Conservation (phyloP, 2,329 filamentous ascomycete genomes). For the Plectosphaerella sp. region DNA sequence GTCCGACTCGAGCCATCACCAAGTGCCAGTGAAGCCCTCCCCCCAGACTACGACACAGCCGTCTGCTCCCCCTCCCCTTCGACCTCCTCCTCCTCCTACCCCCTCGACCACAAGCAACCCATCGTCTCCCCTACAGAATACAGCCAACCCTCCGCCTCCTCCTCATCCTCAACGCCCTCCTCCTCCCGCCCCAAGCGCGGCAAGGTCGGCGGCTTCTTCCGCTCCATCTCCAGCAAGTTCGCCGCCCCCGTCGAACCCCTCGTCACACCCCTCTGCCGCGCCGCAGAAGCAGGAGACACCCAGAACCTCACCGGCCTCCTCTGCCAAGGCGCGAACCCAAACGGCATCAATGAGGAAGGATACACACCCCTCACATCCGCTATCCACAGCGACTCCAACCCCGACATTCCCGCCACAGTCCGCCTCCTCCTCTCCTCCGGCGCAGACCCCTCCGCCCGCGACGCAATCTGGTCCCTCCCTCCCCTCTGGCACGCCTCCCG, state of each 20-base stretch:
- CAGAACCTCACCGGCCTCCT: constrained; percentile 24
- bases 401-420: constrained; percentile 21
- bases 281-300: constrained; percentile 21
- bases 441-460: constrained; percentile 18
- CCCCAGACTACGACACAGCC: neutral
- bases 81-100: neutral
- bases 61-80: neutral
- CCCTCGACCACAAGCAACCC: neutral
- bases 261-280: constrained; percentile 28
- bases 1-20: neutral
- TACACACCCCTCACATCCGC: constrained; percentile 25
- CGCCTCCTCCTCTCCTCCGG: constrained; percentile 25
- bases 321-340: constrained; percentile 24
- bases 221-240: neutral
- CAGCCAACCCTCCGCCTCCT: neutral
- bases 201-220: neutral
- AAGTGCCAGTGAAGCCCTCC: neutral
- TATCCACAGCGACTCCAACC: constrained; percentile 9
- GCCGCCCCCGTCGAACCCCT: constrained; percentile 18
- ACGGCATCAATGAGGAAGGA: constrained; percentile 26
- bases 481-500: constrained; percentile 27
- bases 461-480: constrained; percentile 14
- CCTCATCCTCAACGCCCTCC: neutral
- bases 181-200: neutral
- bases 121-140: neutral